These are phyloP conservation scores for Talaromyces funiculosus DNA, from an alignment of 2,329 filamentous ascomycete genomes.

Conservation along the genomic window DNA sequence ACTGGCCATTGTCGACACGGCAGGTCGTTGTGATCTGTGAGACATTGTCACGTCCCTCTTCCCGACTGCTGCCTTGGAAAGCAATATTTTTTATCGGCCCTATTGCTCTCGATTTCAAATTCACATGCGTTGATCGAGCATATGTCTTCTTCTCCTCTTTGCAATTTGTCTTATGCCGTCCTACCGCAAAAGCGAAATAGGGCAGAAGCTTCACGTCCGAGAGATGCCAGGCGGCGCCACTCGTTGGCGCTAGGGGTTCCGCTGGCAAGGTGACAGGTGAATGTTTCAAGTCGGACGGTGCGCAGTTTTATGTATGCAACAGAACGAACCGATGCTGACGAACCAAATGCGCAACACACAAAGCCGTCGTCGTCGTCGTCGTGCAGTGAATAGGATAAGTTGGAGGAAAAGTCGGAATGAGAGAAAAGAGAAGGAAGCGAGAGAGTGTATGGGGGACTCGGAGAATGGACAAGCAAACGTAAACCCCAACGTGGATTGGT, in stretches of 20 bases:
- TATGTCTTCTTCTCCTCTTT: not conserved
- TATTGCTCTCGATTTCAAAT: not conserved
- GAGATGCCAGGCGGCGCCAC: not conserved
- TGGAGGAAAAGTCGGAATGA: not conserved
- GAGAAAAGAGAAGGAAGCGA: not conserved
- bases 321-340: not conserved
- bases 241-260: not conserved
- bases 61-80: not conserved
- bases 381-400: not conserved
- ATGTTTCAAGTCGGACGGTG: not conserved
- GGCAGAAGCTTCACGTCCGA: not conserved
- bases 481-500: slow-evolving; percentile 12
- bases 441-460: not conserved
- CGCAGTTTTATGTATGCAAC: not conserved
- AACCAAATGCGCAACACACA: not conserved
- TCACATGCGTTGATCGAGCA: too few relatives aligned
- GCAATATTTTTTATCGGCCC: not conserved
- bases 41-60: slow-evolving; percentile 2
- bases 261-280: not conserved
- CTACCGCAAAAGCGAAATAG: not conserved
- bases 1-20: not conserved
- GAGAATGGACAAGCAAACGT: slow-evolving; percentile 1
- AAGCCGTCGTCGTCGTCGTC: not conserved
- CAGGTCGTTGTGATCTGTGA: slow-evolving; percentile 3
- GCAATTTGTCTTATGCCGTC: not conserved